Base-by-base conservation (phyloP, 768 basidiomycete genomes). In the Termitomyces eurrhizus region DNA sequence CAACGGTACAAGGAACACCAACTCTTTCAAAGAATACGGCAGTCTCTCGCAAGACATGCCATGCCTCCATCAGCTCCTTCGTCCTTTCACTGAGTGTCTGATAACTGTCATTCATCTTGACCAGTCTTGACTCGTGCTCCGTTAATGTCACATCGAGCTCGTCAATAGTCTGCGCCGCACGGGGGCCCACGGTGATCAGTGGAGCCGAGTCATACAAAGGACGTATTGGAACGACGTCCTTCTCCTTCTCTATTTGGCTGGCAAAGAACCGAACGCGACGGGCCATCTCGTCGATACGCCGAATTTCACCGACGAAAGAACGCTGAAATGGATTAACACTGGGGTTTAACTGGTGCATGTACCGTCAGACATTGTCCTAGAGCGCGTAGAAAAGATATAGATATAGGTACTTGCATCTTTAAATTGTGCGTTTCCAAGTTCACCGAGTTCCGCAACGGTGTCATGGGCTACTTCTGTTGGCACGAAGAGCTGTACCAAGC, bases 401-500 rank as follows among this genome's bases (percentile, higher is more conserved):
- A 13, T 58, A 16, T 36, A 11, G 35, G 29, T 39, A 18, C 26
- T 7, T 67, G 95, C 94, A 76, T 99, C 97, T 78, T 95, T 96
- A 77, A 98, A 97, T 72, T 98, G 94, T 32, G 98, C 90, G 74
- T 96, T 83, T 50, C 95, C 94, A 48, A 98, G 86, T 74, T 97
- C 94, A 66, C 93, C 97, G 18, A 99, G 86, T 72, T 96, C 94
- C 56, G 90, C 88, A 62, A 98, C 93, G 51, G 96, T 93, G 71
- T 98, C 94, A 74, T 99, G 97, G 33, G 95, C 93, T 62, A 96
- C 93, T 81, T 99, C 97, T 42, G 92, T 90, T 48, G 96, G 97
- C 66, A 98, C 90, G 72, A 94, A 95, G 69, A 99, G 87, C 81
- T 98, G 94, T 64, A 96, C 91, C 77, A 95, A 80, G 81, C 94